Percentiles rank a stretch among this genome's conserved stretches.
Evolutionary conservation across 2,329 filamentous ascomycete species (phyloP).

Genomic region (Talaromyces sp.): DNA sequence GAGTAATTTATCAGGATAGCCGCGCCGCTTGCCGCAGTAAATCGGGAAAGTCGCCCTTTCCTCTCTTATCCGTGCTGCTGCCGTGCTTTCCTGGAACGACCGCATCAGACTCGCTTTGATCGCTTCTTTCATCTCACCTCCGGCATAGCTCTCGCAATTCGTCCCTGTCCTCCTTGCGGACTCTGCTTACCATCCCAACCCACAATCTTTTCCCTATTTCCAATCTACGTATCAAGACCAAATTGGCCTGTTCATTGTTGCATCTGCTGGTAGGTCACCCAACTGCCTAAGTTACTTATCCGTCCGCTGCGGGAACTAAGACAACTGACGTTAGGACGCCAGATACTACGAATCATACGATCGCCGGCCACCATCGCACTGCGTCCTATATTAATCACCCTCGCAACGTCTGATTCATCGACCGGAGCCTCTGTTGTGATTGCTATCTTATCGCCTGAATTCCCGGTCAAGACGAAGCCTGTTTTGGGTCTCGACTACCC

Average conservation of each 20-base stretch:
- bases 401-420: conserved; percentile 7
- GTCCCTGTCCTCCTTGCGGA: not conserved
- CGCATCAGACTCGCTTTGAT: not conserved
- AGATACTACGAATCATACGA: conserved; percentile 8
- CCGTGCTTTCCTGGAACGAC: not conserved
- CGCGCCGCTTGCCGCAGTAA: conserved; percentile 2
- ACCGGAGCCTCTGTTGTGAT: not conserved
- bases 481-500: not conserved
- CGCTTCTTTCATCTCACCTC: not conserved
- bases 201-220: no score
- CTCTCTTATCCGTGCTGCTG: not conserved
- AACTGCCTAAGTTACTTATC: no score
- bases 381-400: not conserved
- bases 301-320: conserved; percentile 8
- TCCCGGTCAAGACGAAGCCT: not conserved
- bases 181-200: not conserved
- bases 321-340: conserved; percentile 8
- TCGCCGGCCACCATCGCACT: conserved; percentile 1
- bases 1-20: not conserved
- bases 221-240: no score
- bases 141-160: not conserved
- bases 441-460: not conserved
- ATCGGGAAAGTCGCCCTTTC: not conserved
- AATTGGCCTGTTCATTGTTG: no score
- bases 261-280: not conserved